A percentile compares a stretch with the other conserved stretches of the same genome.
phyloP scores from a whole-genome alignment of 176 grass and related monocot species.

The Chrysopogon serrulatus region DNA sequence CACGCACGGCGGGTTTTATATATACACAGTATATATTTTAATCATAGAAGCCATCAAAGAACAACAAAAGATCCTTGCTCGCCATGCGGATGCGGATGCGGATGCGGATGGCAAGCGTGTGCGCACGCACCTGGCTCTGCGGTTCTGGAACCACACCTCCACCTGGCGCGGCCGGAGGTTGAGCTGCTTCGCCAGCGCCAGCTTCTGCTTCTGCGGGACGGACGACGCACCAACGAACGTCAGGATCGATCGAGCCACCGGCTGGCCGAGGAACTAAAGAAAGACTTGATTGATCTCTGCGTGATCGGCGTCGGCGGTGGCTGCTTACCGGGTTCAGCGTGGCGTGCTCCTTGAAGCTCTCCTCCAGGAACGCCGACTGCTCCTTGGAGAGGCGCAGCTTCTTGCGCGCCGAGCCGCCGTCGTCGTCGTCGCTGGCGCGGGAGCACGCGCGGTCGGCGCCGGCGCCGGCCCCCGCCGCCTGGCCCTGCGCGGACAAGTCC shows the following conservation, averaged over 20 bases:
- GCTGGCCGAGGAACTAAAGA: not conserved
- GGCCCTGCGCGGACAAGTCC: constrained; percentile 36
- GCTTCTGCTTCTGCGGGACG: constrained; percentile 73
- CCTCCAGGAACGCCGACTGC: constrained; percentile 89
- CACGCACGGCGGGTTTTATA: not conserved
- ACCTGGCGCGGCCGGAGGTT: constrained; percentile 82
- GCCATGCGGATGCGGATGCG: no score
- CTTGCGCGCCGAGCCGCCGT: constrained; percentile 63
- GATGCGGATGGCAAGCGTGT: no score
- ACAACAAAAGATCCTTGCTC: no score
- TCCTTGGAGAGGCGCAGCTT: constrained; percentile 93
- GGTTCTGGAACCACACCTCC: constrained; percentile 99
- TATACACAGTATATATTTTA: not conserved
- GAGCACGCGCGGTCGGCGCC: constrained; percentile 40
- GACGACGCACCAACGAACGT: not conserved
- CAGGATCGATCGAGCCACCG: not conserved
- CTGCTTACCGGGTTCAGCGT: constrained; percentile 77
- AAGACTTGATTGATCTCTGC: not conserved
- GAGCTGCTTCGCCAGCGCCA: constrained; percentile 74
- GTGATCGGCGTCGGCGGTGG: not conserved
- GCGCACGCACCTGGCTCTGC: constrained; percentile 59
- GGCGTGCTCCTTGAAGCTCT: constrained; percentile 91
- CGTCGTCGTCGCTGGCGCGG: constrained; percentile 78
- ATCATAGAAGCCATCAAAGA: not conserved
- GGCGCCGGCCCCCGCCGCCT: constrained; percentile 7